Conservation (phyloP, 129 eudicot genomes). For the Solidago caesia region DNA sequence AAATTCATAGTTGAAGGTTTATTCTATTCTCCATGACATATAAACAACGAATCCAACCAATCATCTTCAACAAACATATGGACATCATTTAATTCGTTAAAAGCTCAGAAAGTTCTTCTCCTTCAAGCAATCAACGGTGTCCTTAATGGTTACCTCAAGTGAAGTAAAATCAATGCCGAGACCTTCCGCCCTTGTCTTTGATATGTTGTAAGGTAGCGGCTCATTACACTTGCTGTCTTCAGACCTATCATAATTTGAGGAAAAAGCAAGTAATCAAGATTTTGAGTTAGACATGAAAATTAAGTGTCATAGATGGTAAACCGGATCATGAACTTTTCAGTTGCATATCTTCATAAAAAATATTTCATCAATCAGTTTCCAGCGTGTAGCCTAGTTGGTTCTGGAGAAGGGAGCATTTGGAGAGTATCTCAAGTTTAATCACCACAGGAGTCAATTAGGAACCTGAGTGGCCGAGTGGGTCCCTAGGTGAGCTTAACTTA, state of each 20-base stretch:
- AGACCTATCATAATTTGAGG: constrained; percentile 19
- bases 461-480: no score
- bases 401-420: no score
- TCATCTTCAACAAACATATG: not conserved
- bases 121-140: constrained; percentile 43
- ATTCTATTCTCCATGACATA: not conserved
- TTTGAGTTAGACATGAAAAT: constrained; percentile 7
- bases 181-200: constrained; percentile 33
- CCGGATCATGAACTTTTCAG: not conserved
- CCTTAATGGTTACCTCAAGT: constrained; percentile 38
- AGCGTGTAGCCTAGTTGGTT: no score
- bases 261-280: not conserved
- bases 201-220: constrained; percentile 27
- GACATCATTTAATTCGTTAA: constrained; percentile 1
- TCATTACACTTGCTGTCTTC: constrained; percentile 26
- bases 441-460: no score
- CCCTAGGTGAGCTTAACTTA: no score
- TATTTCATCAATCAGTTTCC: not conserved
- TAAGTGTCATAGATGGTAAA: not conserved
- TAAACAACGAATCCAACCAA: not conserved
- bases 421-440: no score
- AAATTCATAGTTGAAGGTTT: no score
- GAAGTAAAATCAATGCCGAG: constrained; percentile 45
- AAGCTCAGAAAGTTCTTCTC: constrained; percentile 35
- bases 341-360: not conserved